Conservation (phyloP, 805 yeast species). For the Scheffersomyces spartinae region DNA sequence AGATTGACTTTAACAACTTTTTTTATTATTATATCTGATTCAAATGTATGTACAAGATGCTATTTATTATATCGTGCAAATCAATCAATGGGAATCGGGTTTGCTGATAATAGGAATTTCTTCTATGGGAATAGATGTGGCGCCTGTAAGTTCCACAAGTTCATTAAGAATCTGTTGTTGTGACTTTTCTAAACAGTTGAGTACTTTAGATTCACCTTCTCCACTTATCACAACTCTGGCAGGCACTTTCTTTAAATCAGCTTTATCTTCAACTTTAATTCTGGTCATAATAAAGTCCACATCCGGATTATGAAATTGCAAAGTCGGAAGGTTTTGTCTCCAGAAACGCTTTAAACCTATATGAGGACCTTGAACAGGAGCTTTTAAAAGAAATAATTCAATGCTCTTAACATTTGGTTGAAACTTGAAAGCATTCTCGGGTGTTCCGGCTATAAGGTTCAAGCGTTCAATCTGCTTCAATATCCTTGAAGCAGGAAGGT, state of each 20-base stretch:
- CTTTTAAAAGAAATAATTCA: conserved; percentile 42
- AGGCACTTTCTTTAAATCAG: conserved; percentile 34
- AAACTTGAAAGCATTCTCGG: conserved; percentile 20
- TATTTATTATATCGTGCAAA: neutral
- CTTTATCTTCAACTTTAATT: conserved; percentile 30
- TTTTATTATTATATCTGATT: too few relatives aligned
- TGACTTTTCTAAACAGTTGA: conserved; percentile 44
- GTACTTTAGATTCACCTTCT: conserved; percentile 24
- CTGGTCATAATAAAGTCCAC: conserved; percentile 51
- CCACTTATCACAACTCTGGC: conserved; percentile 29
- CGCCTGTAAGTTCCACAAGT: conserved; percentile 40
- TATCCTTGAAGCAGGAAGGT: conserved; percentile 12
- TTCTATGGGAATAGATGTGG: conserved; percentile 35
- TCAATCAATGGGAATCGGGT: neutral
- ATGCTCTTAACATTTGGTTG: conserved; percentile 20
- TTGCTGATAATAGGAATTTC: conserved; percentile 38
- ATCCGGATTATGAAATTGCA: conserved; percentile 75
- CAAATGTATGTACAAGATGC: neutral
- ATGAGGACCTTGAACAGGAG: conserved; percentile 34
- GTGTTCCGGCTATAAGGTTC: conserved; percentile 26
- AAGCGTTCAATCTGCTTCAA: conserved; percentile 24
- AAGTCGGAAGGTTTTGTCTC: conserved; percentile 61
- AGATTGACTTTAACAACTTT: too few relatives aligned
- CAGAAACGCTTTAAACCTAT: conserved; percentile 68
- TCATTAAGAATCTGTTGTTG: conserved; percentile 44